Base-by-base conservation (phyloP, 2,329 filamentous ascomycete genomes). In the Fusarium pseudonygamai region DNA sequence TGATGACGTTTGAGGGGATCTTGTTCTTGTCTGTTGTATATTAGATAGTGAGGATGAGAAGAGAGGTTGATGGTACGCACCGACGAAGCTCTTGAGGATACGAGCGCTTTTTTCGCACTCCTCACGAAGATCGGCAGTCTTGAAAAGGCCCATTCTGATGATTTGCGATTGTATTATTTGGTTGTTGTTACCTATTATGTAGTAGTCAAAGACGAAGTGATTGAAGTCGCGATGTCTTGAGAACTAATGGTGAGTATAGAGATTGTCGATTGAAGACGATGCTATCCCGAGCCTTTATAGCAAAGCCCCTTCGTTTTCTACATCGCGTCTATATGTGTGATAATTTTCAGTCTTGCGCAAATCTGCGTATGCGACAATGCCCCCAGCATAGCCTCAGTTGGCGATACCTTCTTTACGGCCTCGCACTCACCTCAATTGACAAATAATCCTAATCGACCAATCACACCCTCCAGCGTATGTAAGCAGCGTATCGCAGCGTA, bases 101-200 rank as follows among this genome's bases (percentile, higher is more conserved):
- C 39, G 37, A 14, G 64, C 64, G 7, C 64, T 68, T 32, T 68
- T 68, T 39, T 62, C 55, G 9, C 65, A 68, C 2, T 68, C 65
- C 3, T 42, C 32, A 15, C 49, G 47, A 20, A 68, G n/a, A 0
- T 68, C 64, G 12, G 55, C 5, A 5, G 56, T 43, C 6, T 62
- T 68, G 12, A 68, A 68, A 0, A 68, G 18, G 1, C 65, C 65
- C 65, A 68, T 67, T 12, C 0, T 61, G 3, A 2, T 11, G 3
- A 9, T 36, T 18, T 36, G 34, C 34, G 15, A 36, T 34, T 32
- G 30, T 14, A 32, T 6, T 32, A 32, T 32, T 32, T 32, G 30
- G 12, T 32, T 32, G 30, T 32, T 32, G 30, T 32, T 32, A 32
- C 30, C 5, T 14, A 13, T 32, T 32, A 32, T 34, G 13, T 34